Evolutionary conservation across 305 asterid species (phyloP).

Genomic region (Coffea humblotiana): DNA sequence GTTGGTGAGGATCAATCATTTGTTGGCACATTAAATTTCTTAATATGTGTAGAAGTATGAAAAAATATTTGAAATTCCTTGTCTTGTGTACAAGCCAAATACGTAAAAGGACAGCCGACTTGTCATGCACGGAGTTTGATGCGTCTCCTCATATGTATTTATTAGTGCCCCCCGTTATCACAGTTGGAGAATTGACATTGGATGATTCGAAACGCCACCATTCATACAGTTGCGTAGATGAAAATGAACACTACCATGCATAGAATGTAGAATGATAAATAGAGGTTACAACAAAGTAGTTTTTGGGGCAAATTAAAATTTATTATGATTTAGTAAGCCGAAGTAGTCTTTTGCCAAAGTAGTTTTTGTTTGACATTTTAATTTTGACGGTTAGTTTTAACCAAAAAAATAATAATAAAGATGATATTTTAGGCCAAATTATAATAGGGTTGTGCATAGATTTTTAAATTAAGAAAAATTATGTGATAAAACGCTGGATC

Average conservation of each 20-base stretch:
- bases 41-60: background rate
- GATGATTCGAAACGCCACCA: background rate
- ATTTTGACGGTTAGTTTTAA: too few species aligned
- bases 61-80: background rate
- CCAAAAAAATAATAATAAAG: too few species aligned
- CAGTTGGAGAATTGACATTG: constrained; percentile 1
- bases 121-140: background rate
- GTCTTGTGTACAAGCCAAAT: background rate
- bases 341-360: too few species aligned
- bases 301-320: too few species aligned
- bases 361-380: too few species aligned
- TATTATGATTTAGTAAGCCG: too few species aligned
- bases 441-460: too few species aligned
- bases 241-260: background rate
- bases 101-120: background rate
- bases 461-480: too few species aligned
- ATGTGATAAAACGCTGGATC: too few species aligned
- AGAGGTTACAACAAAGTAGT: too few species aligned
- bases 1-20: background rate
- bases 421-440: too few species aligned
- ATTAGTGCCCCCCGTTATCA: background rate
- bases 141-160: background rate
- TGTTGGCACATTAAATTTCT: background rate
- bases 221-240: constrained; percentile 6
- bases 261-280: too few species aligned